phyloP scores from a whole-genome alignment of 1,284 basidiomycete species.

The Cryptococcus sp. region DNA sequence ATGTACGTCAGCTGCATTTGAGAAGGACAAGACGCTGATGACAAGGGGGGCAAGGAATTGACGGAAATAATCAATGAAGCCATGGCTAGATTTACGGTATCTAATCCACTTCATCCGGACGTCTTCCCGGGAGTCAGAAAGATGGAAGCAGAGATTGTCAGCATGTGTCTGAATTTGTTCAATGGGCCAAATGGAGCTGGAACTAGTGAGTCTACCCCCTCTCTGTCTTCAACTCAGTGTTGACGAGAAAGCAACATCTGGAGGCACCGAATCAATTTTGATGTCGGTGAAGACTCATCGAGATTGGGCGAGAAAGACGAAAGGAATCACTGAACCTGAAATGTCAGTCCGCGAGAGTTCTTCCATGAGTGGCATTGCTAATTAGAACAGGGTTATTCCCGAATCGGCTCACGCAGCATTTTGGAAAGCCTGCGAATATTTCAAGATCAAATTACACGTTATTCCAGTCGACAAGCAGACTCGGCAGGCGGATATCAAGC shows the following conservation, averaged over 20 bases:
- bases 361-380: conserved; percentile 1
- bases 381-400: conserved; percentile 71
- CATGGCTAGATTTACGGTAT: conserved; percentile 45
- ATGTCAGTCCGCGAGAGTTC: conserved; percentile 57
- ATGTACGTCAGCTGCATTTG: conserved; percentile 51
- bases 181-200: conserved; percentile 81
- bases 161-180: conserved; percentile 87
- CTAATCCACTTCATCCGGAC: conserved; percentile 92
- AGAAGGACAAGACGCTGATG: conserved; percentile 2
- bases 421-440: conserved; percentile 85
- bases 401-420: conserved; percentile 90
- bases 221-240: background rate
- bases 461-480: conserved; percentile 80
- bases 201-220: conserved; percentile 52
- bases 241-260: conserved; percentile 62
- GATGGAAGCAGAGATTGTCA: conserved; percentile 96
- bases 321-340: conserved; percentile 87
- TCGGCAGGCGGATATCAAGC: conserved; percentile 72
- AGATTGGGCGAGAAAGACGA: conserved; percentile 81
- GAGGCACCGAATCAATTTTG: conserved; percentile 89
- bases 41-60: conserved; percentile 76
- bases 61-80: conserved; percentile 51
- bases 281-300: conserved; percentile 86
- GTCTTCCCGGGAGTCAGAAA: conserved; percentile 87
- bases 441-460: conserved; percentile 85